Conservation (phyloP, 2,329 filamentous ascomycete genomes). For the Microdochium paspali region DNA sequence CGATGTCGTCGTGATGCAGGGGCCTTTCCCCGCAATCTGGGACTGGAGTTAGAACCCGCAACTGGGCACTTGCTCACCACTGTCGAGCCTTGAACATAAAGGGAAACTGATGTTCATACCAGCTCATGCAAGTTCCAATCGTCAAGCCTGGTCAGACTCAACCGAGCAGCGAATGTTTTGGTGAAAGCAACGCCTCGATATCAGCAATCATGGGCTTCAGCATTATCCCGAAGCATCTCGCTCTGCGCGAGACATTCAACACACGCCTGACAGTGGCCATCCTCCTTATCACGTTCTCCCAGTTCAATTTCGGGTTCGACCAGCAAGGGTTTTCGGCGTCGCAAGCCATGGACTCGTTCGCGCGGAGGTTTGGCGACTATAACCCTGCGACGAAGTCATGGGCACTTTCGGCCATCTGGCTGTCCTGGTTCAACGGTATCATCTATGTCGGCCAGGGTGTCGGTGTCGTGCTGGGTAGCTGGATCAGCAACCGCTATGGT, state of each 20-base stretch:
- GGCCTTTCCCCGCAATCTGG: too few species aligned
- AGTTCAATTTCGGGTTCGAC: conserved; percentile 30
- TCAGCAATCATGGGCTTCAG: neutral
- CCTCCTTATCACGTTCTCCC: conserved; percentile 1
- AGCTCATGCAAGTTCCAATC: too few species aligned
- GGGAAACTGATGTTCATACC: too few species aligned
- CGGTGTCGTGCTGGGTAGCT: conserved; percentile 15
- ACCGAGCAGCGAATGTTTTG: too few species aligned
- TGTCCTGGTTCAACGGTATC: conserved; percentile 25
- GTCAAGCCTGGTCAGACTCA: too few species aligned
- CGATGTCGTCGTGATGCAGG: too few species aligned
- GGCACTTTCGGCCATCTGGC: conserved; percentile 17
- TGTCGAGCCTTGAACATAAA: too few species aligned
- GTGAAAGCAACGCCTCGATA: too few species aligned
- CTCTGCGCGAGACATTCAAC: neutral
- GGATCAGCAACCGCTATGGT: conserved; percentile 18
- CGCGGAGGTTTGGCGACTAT: conserved; percentile 20
- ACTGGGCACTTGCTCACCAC: too few species aligned
- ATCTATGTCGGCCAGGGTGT: conserved; percentile 19
- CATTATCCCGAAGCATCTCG: neutral
- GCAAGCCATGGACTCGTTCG: conserved; percentile 27
- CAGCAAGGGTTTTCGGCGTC: conserved; percentile 24
- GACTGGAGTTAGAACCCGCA: too few species aligned
- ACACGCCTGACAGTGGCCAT: neutral
- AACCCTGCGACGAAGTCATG: conserved; percentile 11